Evolutionary conservation across 306 rosid genomes (phyloP), one percentile per base, ranked within the genome.

Genomic region (Gynostemma pentaphyllum): DNA sequence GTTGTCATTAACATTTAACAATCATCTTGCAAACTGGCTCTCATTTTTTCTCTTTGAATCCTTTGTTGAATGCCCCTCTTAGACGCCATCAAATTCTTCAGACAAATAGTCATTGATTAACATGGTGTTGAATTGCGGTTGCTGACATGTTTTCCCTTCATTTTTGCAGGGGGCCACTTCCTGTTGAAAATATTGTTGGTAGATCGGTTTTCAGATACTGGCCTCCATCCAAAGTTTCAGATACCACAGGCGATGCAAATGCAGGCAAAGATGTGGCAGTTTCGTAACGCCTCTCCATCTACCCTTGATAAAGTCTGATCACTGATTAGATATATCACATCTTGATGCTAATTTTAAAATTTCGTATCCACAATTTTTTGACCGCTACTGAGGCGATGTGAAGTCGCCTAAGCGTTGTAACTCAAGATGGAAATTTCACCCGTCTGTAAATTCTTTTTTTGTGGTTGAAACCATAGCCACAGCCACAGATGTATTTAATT

Each of bases 91-190:
- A 24, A 70, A 12, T 30, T 55, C 49, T 22, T 36, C 37, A 32
- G 37, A 32, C n/a, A 51, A 19, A 51, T 5, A 51, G 23, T 28
- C 15, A 29, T 42, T 19, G 21, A 27, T 21, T 30, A 26, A 22
- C 5, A 36, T 29, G 29, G 7, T 2, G 9, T n/a, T 1, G 28
- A 45, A 44, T 1, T 1, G 18, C 29, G 2, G 10, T 22, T 27
- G 45, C 57, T 64, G 1, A 64, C 16, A 22, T 44, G n/a, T 16
- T 45, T 42, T 24, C 23, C 5, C 16, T 9, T 65, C 60, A 56
- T 79, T 8, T 68, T 32, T 64, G 56, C 85, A 92, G 99, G 96
- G 99, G 99, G 42, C 99, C 99, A 1, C 96, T 92, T 62, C 99
- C 99, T 15, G 7, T 92, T 0, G 72, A 92, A 81, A 84, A 84